Conservation (phyloP, 2,329 filamentous ascomycete genomes). For the Pseudogymnoascus sp. region DNA sequence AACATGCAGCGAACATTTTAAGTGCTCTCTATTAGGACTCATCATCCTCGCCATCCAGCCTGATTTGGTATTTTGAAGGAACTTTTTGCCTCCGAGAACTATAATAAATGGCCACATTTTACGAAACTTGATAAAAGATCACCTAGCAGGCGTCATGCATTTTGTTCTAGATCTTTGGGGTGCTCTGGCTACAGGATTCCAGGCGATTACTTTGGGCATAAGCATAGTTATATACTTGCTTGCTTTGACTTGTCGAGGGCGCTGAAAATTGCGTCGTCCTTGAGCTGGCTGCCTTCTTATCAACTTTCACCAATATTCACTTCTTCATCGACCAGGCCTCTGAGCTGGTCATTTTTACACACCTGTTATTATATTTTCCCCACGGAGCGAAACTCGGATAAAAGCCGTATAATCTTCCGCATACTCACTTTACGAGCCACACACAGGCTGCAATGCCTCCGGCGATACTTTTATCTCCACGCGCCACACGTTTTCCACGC, state of each 20-base stretch:
- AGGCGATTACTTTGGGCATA: conserved; percentile 2
- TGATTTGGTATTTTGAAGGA: conserved; percentile 1
- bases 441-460: background rate
- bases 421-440: background rate
- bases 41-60: background rate
- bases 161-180: conserved; percentile 6
- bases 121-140: conserved; percentile 7
- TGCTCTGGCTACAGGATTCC: background rate
- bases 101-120: conserved; percentile 8
- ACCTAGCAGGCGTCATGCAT: conserved; percentile 3
- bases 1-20: background rate
- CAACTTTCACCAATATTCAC: background rate
- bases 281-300: background rate
- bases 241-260: background rate
- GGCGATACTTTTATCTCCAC: conserved; percentile 2
- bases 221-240: background rate
- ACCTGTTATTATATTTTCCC: conserved; percentile 3
- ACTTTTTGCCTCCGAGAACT: background rate
- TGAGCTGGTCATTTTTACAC: conserved; percentile 6
- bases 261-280: conserved; percentile 3
- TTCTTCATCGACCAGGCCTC: background rate
- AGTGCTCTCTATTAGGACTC: background rate
- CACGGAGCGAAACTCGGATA: conserved; percentile 6
- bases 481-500: conserved; percentile 6
- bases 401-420: background rate